A percentile compares a stretch with the other conserved stretches of the same genome.
Evolutionary conservation across 1,284 basidiomycete genomes (phyloP).

Genomic region (Lentinula novae-zelandiae): DNA sequence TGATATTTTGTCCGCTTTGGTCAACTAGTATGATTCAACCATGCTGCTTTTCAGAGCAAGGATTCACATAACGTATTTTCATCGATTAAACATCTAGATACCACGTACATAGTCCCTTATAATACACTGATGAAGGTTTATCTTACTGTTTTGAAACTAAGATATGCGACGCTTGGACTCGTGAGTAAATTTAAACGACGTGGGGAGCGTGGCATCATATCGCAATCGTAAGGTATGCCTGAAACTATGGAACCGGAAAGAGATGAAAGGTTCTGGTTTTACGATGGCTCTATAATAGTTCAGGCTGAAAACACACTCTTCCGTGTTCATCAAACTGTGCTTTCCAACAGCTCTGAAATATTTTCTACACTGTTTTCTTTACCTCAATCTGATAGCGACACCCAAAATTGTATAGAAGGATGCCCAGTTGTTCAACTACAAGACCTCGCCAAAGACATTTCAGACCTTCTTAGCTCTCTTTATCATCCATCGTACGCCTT

Average conservation of each 20-base stretch:
- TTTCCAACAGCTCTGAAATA: constrained; percentile 34
- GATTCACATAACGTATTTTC: too few species aligned
- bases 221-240: not conserved
- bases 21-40: not conserved
- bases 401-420: constrained; percentile 10
- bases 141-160: not conserved
- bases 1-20: not conserved
- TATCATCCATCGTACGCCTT: constrained; percentile 14
- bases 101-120: too few species aligned
- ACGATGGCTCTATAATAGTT: constrained; percentile 37
- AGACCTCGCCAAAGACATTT: constrained; percentile 10
- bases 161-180: not conserved
- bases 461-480: constrained; percentile 11
- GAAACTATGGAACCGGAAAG: not conserved
- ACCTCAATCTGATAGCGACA: constrained; percentile 31
- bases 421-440: constrained; percentile 9
- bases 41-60: too few species aligned
- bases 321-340: constrained; percentile 35
- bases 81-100: too few species aligned
- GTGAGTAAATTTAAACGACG: not conserved
- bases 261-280: constrained; percentile 31
- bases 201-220: too few species aligned
- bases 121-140: not conserved
- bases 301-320: constrained; percentile 30
- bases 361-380: constrained; percentile 35